phyloP scores from a whole-genome alignment of 805 yeast species.

The Kodamaea lidongshanica region DNA sequence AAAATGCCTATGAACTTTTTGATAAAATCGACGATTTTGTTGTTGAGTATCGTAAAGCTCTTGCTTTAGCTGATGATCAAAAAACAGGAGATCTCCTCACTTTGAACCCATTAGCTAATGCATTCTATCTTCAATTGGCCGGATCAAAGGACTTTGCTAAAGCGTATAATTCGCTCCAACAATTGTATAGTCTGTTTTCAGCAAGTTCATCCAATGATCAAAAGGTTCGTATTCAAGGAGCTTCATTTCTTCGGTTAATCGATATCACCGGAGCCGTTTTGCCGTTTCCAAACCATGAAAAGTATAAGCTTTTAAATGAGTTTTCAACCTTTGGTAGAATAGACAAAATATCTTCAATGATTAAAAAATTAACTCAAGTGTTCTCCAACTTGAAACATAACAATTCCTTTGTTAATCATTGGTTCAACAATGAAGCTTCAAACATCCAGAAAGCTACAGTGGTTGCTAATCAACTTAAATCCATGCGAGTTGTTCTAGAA shows the following conservation, averaged over 20 bases:
- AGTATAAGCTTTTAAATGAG: slow-evolving; percentile 32
- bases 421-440: slow-evolving; percentile 46
- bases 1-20: slow-evolving; percentile 19
- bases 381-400: slow-evolving; percentile 31
- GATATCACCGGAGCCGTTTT: slow-evolving; percentile 48
- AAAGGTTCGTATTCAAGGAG: slow-evolving; percentile 8
- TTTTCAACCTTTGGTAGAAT: slow-evolving; percentile 30
- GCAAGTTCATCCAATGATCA: slow-evolving; percentile 3
- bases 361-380: slow-evolving; percentile 30
- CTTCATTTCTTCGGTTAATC: slow-evolving; percentile 14
- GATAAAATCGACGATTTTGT: slow-evolving; percentile 35
- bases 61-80: slow-evolving; percentile 11
- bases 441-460: slow-evolving; percentile 48
- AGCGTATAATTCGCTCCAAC: slow-evolving; percentile 38
- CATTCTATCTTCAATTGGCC: slow-evolving; percentile 50
- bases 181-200: slow-evolving; percentile 23
- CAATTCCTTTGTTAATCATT: slow-evolving; percentile 33
- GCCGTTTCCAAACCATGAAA: slow-evolving; percentile 43
- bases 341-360: slow-evolving; percentile 22
- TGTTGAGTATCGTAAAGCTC: slow-evolving; percentile 31
- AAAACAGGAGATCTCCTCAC: slow-evolving; percentile 32
- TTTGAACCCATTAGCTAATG: slow-evolving; percentile 55
- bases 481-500: slow-evolving; percentile 45
- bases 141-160: slow-evolving; percentile 41
- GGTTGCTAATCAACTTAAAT: slow-evolving; percentile 49